Percentiles rank a stretch among this genome's conserved stretches.
Conservation (phyloP, 2,329 filamentous ascomycete genomes). For the Trichoderma oligosporum region DNA sequence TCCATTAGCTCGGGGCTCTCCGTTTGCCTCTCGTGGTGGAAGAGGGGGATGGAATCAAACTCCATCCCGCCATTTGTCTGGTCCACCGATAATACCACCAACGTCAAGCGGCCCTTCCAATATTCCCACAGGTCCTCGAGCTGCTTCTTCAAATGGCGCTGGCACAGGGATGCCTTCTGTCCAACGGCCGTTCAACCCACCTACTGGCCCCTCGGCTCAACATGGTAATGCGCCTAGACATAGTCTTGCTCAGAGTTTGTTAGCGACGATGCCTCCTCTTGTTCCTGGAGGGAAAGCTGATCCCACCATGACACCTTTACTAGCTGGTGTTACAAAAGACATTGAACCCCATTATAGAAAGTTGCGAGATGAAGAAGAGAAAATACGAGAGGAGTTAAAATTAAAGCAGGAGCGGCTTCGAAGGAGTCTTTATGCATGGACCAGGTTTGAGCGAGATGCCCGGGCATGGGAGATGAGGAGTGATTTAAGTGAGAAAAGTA, state of each 20-base stretch:
- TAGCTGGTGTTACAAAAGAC: conserved; percentile 49
- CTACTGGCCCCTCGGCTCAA: conserved; percentile 50
- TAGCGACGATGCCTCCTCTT: conserved; percentile 49
- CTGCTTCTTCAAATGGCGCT: conserved; percentile 30
- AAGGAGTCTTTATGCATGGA: conserved; percentile 51
- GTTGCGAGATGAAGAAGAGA: conserved; percentile 56
- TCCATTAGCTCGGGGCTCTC: conserved; percentile 43
- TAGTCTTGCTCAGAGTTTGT: conserved; percentile 50
- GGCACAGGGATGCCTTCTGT: conserved; percentile 41
- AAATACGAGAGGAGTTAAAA: conserved; percentile 50
- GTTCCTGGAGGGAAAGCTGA: conserved; percentile 55
- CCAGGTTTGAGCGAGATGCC: conserved; percentile 52
- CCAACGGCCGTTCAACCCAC: conserved; percentile 52
- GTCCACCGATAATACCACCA: conserved; percentile 38
- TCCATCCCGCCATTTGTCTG: conserved; percentile 33
- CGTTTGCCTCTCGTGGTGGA: conserved; percentile 37
- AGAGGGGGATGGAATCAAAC: conserved; percentile 43
- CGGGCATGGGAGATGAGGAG: conserved; percentile 53
- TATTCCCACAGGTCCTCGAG: conserved; percentile 50
- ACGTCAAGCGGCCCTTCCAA: conserved; percentile 37
- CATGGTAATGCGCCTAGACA: conserved; percentile 38
- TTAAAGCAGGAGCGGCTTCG: conserved; percentile 53
- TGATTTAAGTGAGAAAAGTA: conserved; percentile 53
- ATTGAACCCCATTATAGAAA: conserved; percentile 52
- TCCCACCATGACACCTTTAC: conserved; percentile 42